Evolutionary conservation across 1,284 basidiomycete species (phyloP).

Genomic region (Moesziomyces parantarcticus): DNA sequence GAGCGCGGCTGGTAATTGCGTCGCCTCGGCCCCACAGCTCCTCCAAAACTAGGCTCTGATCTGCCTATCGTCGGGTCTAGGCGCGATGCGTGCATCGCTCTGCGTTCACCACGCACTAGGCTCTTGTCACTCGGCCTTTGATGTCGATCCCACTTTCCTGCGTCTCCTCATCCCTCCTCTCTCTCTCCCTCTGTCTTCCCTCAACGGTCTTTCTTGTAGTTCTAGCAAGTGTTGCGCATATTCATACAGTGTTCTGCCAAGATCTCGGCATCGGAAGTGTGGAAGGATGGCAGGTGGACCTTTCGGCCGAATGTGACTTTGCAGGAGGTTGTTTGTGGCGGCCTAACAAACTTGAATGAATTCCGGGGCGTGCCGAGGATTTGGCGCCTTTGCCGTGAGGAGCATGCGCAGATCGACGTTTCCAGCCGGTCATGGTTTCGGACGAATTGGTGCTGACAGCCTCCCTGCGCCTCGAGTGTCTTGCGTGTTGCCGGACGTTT

Average conservation of each 20-base stretch:
- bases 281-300: too few species aligned
- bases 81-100: conserved; percentile 1
- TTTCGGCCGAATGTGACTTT: neutral
- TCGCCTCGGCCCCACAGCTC: neutral
- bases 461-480: too few species aligned
- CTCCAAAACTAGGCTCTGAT: neutral
- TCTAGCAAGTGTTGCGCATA: conserved; percentile 32
- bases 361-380: too few species aligned
- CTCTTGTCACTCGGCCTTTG: neutral
- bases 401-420: too few species aligned
- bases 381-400: too few species aligned
- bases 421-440: too few species aligned
- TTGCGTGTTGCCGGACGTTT: too few species aligned
- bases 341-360: too few species aligned
- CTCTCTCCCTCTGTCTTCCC: conserved; percentile 7
- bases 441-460: too few species aligned
- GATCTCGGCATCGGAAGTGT: too few species aligned
- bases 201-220: conserved; percentile 42
- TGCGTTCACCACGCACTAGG: conserved; percentile 33
- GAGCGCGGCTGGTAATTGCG: conserved; percentile 61
- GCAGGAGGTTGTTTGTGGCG: too few species aligned
- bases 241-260: neutral
- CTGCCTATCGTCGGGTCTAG: neutral
- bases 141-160: neutral
- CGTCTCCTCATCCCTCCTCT: conserved; percentile 1